A percentile compares a stretch with the other conserved stretches of the same genome.
Conservation (phyloP, 2,329 filamentous ascomycete species). For the Decorospora gaudefroyi region DNA sequence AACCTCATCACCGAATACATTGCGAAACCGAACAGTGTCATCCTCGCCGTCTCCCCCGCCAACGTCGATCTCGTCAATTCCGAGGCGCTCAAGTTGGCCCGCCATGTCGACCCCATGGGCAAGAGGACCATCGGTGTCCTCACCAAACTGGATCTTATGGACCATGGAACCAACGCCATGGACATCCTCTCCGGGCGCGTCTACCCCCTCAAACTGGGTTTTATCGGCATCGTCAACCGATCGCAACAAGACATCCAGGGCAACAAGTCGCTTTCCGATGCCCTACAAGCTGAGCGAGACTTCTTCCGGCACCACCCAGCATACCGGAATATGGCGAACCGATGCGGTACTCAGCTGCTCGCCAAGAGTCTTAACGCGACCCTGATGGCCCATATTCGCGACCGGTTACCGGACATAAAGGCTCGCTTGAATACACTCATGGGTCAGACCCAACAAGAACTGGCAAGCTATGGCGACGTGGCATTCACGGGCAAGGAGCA, state of each 20-base stretch:
- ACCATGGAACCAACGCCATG: conserved; percentile 95
- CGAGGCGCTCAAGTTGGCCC: conserved; percentile 92
- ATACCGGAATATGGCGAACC: conserved; percentile 91
- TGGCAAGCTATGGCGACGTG: conserved; percentile 97
- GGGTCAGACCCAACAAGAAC: conserved; percentile 99
- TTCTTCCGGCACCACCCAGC: conserved; percentile 98
- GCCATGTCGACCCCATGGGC: conserved; percentile 94
- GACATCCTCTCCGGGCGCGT: conserved; percentile 97
- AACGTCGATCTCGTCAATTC: conserved; percentile 99
- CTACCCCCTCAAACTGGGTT: conserved; percentile 94
- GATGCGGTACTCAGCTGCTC: conserved; percentile 91
- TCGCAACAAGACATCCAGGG: conserved; percentile 98
- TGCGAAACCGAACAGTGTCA: conserved; percentile 97
- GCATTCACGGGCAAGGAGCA: conserved; percentile 98
- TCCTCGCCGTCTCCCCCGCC: conserved; percentile 93
- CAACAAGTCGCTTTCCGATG: conserved; percentile 92
- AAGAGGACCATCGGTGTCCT: conserved; percentile 94
- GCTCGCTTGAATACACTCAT: conserved; percentile 95
- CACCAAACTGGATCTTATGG: conserved; percentile 97
- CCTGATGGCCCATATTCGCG: conserved; percentile 93
- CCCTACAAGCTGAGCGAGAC: conserved; percentile 83
- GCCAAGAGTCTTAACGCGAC: conserved; percentile 95
- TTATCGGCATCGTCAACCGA: conserved; percentile 96
- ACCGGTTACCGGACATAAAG: conserved; percentile 96
- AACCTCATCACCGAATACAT: conserved; percentile 98